Evolutionary conservation across 352 stramenopile species (phyloP), one percentile per base, ranked within the genome.

Genomic region (Stramenopiles sp.): DNA sequence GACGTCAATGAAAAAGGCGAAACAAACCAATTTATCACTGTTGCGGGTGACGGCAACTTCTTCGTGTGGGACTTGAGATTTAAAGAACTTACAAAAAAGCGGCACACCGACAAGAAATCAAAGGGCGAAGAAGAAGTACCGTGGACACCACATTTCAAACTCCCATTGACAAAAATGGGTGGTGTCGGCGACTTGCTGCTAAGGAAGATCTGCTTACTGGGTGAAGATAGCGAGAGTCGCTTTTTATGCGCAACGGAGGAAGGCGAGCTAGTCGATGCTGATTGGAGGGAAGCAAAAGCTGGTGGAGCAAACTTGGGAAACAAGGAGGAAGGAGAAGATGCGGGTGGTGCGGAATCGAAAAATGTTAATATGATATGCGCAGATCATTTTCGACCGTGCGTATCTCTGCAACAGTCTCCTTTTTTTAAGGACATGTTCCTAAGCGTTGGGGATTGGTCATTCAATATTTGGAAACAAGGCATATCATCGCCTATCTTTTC

Each of bases 41-140:
- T 96, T 75, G 91, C 92, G 0, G 88, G 88, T 4, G 93, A 97
- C 76, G 92, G 92, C 1, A 90, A 95, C 82, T 90, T 96, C 30
- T 88, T 91, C 0, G 94, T 97, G 83, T 97, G 92, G 92, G 93
- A 97, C 80, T 84, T 94, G 27, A 88, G 92, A 30, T 97, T 94
- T 86, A 91, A 92, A 84, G 89, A 93, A n/a, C n/a, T n/a, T n/a
- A n/a, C n/a, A n/a, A n/a, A n/a, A n/a, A n/a, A n/a, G n/a, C n/a
- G n/a, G n/a, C n/a, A 81, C 7, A 71, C 7, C 7, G 75, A 71
- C 30, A 27, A 75, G 75, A 82, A 83, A 30, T n/a, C n/a, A n/a
- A n/a, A n/a, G n/a, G n/a, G n/a, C n/a, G n/a, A 85, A 0, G 88
- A 88, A 67, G 90, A 94, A 44, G 88, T 93, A 8, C 89, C 90